phyloP scores from a whole-genome alignment of 148 eudicot species.

The Spergularia marina region DNA sequence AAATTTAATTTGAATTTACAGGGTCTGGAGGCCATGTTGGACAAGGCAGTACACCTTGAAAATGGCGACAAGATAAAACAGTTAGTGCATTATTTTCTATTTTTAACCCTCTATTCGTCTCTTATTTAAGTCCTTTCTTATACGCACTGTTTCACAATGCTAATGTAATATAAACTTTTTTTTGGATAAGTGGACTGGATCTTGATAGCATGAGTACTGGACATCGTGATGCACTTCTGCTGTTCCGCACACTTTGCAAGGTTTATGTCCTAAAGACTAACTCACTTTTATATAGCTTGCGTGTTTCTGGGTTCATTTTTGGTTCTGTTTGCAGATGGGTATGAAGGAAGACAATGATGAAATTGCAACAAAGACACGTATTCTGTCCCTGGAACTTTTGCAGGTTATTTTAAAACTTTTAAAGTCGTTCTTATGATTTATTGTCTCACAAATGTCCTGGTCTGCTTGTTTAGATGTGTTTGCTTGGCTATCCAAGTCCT shows the following conservation, averaged over 20 bases:
- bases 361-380: constrained; percentile 80
- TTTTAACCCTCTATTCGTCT: neutral
- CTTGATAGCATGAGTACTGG: constrained; percentile 82
- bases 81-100: constrained; percentile 35
- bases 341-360: constrained; percentile 98
- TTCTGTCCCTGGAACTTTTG: constrained; percentile 87
- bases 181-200: constrained; percentile 63
- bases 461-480: neutral
- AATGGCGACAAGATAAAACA: constrained; percentile 68
- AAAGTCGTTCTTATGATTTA: neutral
- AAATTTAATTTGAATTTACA: constrained; percentile 28
- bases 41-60: constrained; percentile 95
- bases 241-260: constrained; percentile 98
- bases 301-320: constrained; percentile 18
- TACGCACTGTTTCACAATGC: constrained; percentile 3
- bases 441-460: neutral
- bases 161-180: constrained; percentile 21
- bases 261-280: constrained; percentile 37
- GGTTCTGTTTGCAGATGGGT: constrained; percentile 71
- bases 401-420: constrained; percentile 54
- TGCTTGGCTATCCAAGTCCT: neutral
- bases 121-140: neutral
- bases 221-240: constrained; percentile 84
- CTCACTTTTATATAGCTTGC: constrained; percentile 9
- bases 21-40: constrained; percentile 98